Base-by-base conservation (phyloP, 305 asterid genomes). In the Fraxinus velutina region DNA sequence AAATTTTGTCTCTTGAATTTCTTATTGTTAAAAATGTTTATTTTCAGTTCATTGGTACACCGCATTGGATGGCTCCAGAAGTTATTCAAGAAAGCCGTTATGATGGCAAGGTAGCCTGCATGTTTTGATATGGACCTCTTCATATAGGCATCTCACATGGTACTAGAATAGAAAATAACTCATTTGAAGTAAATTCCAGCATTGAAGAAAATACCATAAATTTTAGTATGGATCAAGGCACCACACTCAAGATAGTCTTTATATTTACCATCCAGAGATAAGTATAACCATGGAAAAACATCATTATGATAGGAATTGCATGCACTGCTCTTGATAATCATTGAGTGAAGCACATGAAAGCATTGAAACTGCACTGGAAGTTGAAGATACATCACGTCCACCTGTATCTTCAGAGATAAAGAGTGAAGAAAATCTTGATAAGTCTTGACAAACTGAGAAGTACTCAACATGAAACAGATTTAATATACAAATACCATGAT, bases 11-110 rank as follows among this genome's bases (percentile, higher is more conserved):
- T 21, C 52, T 30, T 80, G 83, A 82, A 66, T 80, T 75, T 75
- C 84, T 84, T 83, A 83, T 37, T 15, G 22, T 21, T 74, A 68
- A 74, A 55, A 15, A 79, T 80, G 24, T 75, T 70, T 76, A 15
- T 84, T 80, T 84, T 82, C 88, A 93, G 98, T 94, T 93, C 85
- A 92, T 96, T 7, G 99, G 98, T 55, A 94, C 97, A 70, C 97
- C 98, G 5, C 98, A 94, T 86, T 94, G 98, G 98, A 96, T 96
- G 99, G 98, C 99, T 80, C 99, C 98, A 83, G 98, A 94, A 88
- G 98, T 96, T 88, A 94, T 96, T 88, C 98, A 96, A 91, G 99
- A 93, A 90, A 96, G 97, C 81, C 98, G 98, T 73, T 96, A 94
- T 72, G 98, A 96, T 83, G 99, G 98, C 75, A 96, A 96, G 98